A percentile compares a stretch with the other conserved stretches of the same genome.
Conservation (phyloP, 2,329 filamentous ascomycete genomes). For the Fusarium poae region DNA sequence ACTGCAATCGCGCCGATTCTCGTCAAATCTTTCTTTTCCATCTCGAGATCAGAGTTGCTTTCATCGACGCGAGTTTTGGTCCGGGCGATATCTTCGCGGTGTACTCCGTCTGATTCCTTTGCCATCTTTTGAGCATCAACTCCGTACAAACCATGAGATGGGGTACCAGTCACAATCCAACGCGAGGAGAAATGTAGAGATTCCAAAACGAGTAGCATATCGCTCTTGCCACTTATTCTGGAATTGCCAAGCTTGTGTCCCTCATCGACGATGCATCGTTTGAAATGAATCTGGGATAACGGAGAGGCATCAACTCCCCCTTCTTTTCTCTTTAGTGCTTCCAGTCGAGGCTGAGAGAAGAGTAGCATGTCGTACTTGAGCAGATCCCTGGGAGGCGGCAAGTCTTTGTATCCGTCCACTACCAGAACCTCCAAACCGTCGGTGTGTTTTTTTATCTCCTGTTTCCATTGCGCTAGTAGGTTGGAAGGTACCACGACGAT, state of each 20-base stretch:
- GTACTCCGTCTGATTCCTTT: neutral
- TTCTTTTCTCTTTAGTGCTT: constrained; percentile 63
- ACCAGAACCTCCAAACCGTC: constrained; percentile 73
- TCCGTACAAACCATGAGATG: constrained; percentile 85
- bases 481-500: constrained; percentile 87
- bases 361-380: constrained; percentile 80
- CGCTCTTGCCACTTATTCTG: constrained; percentile 66
- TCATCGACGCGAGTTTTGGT: neutral
- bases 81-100: neutral
- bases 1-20: constrained; percentile 74
- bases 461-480: constrained; percentile 84
- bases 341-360: constrained; percentile 80
- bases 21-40: constrained; percentile 74
- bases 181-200: constrained; percentile 74
- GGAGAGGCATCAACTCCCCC: constrained; percentile 63
- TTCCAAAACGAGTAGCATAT: constrained; percentile 65
- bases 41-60: constrained; percentile 57
- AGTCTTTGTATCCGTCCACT: constrained; percentile 65
- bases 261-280: constrained; percentile 92
- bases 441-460: constrained; percentile 85
- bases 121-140: constrained; percentile 55
- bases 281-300: constrained; percentile 81
- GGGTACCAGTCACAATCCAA: constrained; percentile 93
- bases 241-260: constrained; percentile 85
- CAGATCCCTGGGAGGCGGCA: constrained; percentile 72